A percentile compares a stretch with the other conserved stretches of the same genome.
Conservation (phyloP, 2,329 filamentous ascomycete species). For the Xylaria sp. region DNA sequence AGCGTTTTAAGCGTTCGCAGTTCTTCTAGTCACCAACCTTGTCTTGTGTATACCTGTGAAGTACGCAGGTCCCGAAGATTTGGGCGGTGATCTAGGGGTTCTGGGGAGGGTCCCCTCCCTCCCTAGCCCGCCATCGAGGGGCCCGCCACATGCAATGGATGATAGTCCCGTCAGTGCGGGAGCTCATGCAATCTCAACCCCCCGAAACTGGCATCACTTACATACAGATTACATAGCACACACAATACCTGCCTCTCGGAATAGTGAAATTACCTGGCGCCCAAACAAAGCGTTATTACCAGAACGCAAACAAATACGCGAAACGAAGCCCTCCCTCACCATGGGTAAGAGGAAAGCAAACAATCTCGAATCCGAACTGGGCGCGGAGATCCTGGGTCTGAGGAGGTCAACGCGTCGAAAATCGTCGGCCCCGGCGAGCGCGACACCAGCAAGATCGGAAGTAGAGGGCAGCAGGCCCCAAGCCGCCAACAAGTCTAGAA, state of each 20-base stretch:
- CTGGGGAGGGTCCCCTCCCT: too few relatives aligned
- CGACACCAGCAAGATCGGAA: neutral
- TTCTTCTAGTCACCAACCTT: neutral
- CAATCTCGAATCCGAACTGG: constrained; percentile 14
- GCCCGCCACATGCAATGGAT: too few relatives aligned
- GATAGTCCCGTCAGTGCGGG: neutral
- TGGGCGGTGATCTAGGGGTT: neutral
- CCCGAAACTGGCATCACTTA: neutral
- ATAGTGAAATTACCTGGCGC: too few relatives aligned
- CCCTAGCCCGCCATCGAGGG: too few relatives aligned
- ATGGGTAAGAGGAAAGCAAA: constrained; percentile 30
- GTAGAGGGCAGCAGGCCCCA: neutral
- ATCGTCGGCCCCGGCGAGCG: constrained; percentile 2
- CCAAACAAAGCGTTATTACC: too few relatives aligned
- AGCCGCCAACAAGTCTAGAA: neutral
- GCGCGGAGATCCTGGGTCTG: constrained; percentile 12
- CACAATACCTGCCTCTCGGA: neutral
- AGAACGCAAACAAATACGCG: neutral
- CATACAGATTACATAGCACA: neutral
- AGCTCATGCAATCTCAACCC: neutral
- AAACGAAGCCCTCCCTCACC: constrained; percentile 2
- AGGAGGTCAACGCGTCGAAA: constrained; percentile 31
- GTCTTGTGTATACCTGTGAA: neutral
- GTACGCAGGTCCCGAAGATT: neutral
- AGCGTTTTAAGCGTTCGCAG: neutral